Base-by-base conservation (phyloP, 768 basidiomycete species). In the Phaeotremella skinneri region DNA sequence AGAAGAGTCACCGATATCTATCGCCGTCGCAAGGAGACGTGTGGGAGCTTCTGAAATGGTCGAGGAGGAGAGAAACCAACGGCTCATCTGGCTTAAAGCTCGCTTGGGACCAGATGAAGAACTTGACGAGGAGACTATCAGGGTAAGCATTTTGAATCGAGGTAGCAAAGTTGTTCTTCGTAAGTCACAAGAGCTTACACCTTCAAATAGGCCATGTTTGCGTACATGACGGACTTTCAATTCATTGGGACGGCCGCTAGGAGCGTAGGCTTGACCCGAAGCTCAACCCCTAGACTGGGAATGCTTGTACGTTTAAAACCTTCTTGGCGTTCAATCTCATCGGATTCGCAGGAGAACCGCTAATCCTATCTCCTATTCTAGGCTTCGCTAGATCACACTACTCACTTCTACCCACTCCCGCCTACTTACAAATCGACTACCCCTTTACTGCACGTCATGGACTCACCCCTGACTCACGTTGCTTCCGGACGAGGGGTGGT, bases 381-480 rank as follows among this genome's bases (percentile, higher is more conserved):
- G 63, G 74, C 75, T 17, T 73, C 72, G 0, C 34, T 67, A 59
- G 48, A 78, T 78, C 42, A 88, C 77, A 71, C 88, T 83, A 23
- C 88, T 17, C 68, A 70, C 49, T 78, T 71, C 51, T 76, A 76
- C 58, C 70, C 73, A 16, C 63, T 68, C 43, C 71, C 71, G 5
- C 43, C 58, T 1, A 55, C 60, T 27, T 74, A 72, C 52, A 66
- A 70, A 34, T 59, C 73, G 1, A 50, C 64, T 16, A 61, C 61
- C 26, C 76, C 74, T 43, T 47, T 76, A 6, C 52, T 76, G n/a
- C 77, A 77, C 61, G 70, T 76, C 2, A 78, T 78, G 70, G 70
- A 76, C 14, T 63, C 63, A 1, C 66, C 67, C 2, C 47, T 56
- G 29, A 58, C 58, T 7, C 58, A 72, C 27, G 64, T 71, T 0